Conservation (phyloP, 2,329 filamentous ascomycete genomes). For the Cytospora paraplurivora region DNA sequence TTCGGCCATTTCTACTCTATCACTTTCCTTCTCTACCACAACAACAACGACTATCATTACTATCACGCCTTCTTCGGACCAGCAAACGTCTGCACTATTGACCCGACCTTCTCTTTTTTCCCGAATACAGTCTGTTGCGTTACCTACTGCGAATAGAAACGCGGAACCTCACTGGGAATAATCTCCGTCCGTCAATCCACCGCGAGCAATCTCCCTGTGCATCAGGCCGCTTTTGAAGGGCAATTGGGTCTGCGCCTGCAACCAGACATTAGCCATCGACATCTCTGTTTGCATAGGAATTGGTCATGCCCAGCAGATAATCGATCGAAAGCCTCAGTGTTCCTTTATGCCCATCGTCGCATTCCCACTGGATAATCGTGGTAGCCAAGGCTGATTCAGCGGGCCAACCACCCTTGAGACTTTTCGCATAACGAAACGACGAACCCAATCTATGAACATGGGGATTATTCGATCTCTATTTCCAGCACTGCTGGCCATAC, state of each 20-base stretch:
- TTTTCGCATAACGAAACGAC: neutral
- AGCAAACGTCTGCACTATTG: neutral
- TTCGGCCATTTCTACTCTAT: neutral
- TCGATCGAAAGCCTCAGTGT: neutral
- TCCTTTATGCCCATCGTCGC: slow-evolving; percentile 8
- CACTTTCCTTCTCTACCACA: neutral
- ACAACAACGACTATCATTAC: neutral
- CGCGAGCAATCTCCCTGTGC: neutral
- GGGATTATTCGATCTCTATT: slow-evolving; percentile 16
- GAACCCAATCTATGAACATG: slow-evolving; percentile 16
- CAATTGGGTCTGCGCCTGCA: slow-evolving; percentile 3
- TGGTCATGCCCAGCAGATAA: slow-evolving; percentile 16
- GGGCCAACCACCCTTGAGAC: neutral
- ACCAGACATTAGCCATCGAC: slow-evolving; percentile 2
- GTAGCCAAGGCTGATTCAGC: slow-evolving; percentile 5
- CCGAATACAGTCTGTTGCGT: too few relatives aligned
- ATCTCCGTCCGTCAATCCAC: neutral
- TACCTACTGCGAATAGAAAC: neutral
- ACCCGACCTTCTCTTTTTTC: neutral
- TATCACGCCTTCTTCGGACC: neutral
- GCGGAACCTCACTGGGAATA: neutral
- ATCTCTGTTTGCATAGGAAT: slow-evolving; percentile 4
- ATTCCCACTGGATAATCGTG: neutral
- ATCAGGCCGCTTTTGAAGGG: slow-evolving; percentile 4
- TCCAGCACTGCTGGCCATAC: slow-evolving; percentile 23